A percentile compares a stretch with the other conserved stretches of the same genome.
phyloP scores from a whole-genome alignment of 768 basidiomycete species.

The Mycena galopus region DNA sequence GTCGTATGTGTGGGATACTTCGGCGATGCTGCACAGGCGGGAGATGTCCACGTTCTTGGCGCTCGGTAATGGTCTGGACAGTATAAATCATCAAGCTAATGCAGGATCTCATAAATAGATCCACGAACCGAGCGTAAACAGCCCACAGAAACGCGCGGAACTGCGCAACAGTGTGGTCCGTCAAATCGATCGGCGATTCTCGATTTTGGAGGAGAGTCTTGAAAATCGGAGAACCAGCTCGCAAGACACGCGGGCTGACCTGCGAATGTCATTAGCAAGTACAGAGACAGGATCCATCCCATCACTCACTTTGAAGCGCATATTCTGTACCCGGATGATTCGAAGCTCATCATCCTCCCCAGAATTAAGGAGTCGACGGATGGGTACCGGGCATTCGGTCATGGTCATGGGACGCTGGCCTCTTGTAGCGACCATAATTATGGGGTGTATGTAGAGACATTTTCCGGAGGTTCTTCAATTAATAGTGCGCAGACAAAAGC shows the following conservation, averaged over 20 bases:
- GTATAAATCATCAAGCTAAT: slow-evolving; percentile 25
- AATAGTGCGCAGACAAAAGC: slow-evolving; percentile 21
- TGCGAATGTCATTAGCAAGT: slow-evolving; percentile 37
- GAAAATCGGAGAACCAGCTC: slow-evolving; percentile 21
- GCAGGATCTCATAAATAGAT: slow-evolving; percentile 22
- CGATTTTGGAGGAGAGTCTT: slow-evolving; percentile 19
- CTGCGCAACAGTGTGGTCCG: slow-evolving; percentile 52
- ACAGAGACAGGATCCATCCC: slow-evolving; percentile 17
- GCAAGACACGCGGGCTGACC: slow-evolving; percentile 10
- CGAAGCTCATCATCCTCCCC: slow-evolving; percentile 26
- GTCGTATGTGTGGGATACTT: slow-evolving; percentile 56
- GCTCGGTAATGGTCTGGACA: slow-evolving; percentile 44
- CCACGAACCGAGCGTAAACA: slow-evolving; percentile 54
- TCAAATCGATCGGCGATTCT: slow-evolving; percentile 53
- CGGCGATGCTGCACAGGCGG: slow-evolving; percentile 54
- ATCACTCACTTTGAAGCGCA: slow-evolving; percentile 42
- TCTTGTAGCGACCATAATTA: slow-evolving; percentile 20
- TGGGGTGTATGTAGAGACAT: slow-evolving; percentile 3
- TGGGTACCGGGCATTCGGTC: slow-evolving; percentile 21
- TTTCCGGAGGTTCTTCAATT: slow-evolving; percentile 12
- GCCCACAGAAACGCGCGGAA: slow-evolving; percentile 56
- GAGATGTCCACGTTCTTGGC: slow-evolving; percentile 45
- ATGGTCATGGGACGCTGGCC: slow-evolving; percentile 16
- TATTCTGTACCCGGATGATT: slow-evolving; percentile 34
- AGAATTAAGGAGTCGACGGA: slow-evolving; percentile 22